Percentiles rank a stretch among this genome's conserved stretches.
Conservation (phyloP, 2,329 filamentous ascomycete genomes). For the Pseudocercospora vitis region DNA sequence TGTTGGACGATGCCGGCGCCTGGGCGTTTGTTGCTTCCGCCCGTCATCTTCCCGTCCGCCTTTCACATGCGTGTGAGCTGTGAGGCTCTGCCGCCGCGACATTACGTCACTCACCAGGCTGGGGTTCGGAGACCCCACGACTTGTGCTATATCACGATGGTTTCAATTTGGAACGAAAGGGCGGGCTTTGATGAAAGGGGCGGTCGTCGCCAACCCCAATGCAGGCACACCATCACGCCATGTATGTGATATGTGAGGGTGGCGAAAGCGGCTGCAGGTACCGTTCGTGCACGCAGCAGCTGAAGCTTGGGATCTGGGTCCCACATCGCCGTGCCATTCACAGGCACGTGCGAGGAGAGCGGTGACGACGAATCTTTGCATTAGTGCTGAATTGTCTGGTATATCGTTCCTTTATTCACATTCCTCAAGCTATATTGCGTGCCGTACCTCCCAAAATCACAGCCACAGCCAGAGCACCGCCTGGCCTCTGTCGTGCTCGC, state of each 20-base stretch:
- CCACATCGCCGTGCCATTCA: neutral
- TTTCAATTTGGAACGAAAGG: too few species aligned
- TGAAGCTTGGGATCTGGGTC: neutral
- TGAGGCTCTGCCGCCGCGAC: neutral
- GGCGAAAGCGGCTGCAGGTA: neutral
- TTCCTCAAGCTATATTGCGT: conserved; percentile 3
- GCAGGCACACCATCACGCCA: neutral
- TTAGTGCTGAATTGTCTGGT: conserved; percentile 2
- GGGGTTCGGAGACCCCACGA: neutral
- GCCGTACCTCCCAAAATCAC: neutral
- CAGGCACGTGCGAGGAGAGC: too few species aligned
- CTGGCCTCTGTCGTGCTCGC: conserved; percentile 1
- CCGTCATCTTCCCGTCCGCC: neutral
- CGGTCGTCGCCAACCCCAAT: too few species aligned
- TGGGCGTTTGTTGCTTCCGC: neutral
- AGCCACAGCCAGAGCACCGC: conserved; percentile 1
- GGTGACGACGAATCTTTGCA: too few species aligned
- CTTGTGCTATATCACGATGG: too few species aligned
- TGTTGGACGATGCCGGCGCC: neutral
- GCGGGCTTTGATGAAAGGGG: too few species aligned
- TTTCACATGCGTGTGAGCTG: conserved; percentile 8
- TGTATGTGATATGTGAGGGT: conserved; percentile 10
- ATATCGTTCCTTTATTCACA: conserved; percentile 5
- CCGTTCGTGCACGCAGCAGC: neutral
- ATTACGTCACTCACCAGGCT: neutral